Base-by-base conservation (phyloP, 176 grass and related monocot genomes). In the Dendrocalamus sinicus region DNA sequence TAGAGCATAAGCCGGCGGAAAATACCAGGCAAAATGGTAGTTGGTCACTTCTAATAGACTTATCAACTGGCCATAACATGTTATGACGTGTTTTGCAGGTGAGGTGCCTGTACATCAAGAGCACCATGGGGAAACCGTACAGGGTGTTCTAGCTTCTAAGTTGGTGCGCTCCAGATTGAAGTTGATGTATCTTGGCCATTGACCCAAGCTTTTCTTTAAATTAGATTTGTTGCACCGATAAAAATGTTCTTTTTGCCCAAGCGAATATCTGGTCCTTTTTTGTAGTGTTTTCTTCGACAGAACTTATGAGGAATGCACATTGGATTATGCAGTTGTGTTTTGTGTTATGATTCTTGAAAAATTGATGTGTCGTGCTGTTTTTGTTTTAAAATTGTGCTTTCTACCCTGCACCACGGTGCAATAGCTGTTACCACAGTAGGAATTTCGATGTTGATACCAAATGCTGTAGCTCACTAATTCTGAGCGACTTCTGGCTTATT, bases 91-190 rank as follows among this genome's bases (percentile, higher is more conserved):
- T 19, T 76, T 80, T 81, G 30, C 79, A 97, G 95, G 92, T 97
- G 81, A 94, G 96, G 77, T 98, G 91, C 86, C 84, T 98, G 81
- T 95, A 98, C 77, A 86, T 98, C 72, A 98, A 95, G 91, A 98
- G 91, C 91, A 98, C 96, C n/a, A 98, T 98, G 96, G 96, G 96
- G 26, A 98, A 94, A 26, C 93, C 86, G 26, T 89, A 54, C 83
- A 76, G 96, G 81, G 88, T 98, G 82, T 98, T 95, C 75, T 98
- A 86, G 2, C 32, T 35, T 35, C 32, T 1, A 35, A 91, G 79
- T 22, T 79, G 15, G 12, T 22, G 61, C 5, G 24, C 70, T 83
- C 40, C 32, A 52, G 45, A 8, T n/a, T 73, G 66, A 77, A 87
- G 66, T 82, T 77, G 64, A 71, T 86, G 24, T 62, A 72, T 55